These are phyloP conservation scores for Helicostylum pulchrum DNA, from an alignment of 192 early-diverging fungal genomes.

Conservation along the genomic window DNA sequence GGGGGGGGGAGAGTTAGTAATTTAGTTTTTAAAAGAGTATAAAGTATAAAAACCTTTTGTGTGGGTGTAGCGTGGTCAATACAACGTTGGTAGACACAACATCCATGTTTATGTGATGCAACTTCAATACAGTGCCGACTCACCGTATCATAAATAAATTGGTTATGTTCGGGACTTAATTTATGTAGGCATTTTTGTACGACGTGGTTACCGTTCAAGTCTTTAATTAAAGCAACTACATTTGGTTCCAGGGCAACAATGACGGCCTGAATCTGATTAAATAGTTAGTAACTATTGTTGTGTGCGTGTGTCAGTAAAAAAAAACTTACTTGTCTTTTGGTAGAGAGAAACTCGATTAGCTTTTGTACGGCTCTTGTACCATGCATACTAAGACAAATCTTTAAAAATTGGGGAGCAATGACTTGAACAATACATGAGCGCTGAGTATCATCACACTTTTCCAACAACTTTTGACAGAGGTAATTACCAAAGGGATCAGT, in stretches of 20 bases:
- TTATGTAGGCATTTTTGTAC: slow-evolving; percentile 87
- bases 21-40: slow-evolving; percentile 9
- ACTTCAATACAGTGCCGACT: slow-evolving; percentile 74
- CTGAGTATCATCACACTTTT: slow-evolving; percentile 75
- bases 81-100: slow-evolving; percentile 88
- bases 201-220: slow-evolving; percentile 90
- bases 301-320: too few species aligned
- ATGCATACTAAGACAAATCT: slow-evolving; percentile 87
- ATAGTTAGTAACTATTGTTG: too few species aligned
- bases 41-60: slow-evolving; percentile 54
- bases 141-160: slow-evolving; percentile 87
- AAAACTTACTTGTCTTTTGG: slow-evolving; percentile 55
- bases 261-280: slow-evolving; percentile 66
- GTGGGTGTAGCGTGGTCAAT: slow-evolving; percentile 74
- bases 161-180: slow-evolving; percentile 71
- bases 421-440: slow-evolving; percentile 68
- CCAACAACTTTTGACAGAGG: slow-evolving; percentile 86
- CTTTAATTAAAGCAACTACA: slow-evolving; percentile 83
- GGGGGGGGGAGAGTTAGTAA: neutral
- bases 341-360: slow-evolving; percentile 78
- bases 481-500: slow-evolving; percentile 95
- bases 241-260: slow-evolving; percentile 63
- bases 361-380: slow-evolving; percentile 92
- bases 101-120: slow-evolving; percentile 88
- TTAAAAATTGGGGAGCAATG: slow-evolving; percentile 71